Evolutionary conservation across 2,329 filamentous ascomycete species (phyloP), one percentile per base, ranked within the genome.

Genomic region (Moelleriella libera): DNA sequence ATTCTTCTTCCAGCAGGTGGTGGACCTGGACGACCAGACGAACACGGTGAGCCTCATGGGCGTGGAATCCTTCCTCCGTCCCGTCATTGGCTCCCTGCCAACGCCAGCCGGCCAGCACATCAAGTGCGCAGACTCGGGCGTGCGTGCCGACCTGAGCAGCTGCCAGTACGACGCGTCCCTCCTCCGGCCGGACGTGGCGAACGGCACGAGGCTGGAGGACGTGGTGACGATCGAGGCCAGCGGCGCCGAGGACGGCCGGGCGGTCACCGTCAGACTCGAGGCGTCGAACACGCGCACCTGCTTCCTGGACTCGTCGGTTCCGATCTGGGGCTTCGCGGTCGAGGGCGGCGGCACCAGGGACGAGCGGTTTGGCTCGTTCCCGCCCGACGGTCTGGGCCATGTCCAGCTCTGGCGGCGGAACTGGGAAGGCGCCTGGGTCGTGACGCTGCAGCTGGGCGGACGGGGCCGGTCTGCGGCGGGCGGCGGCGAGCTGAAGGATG

Each of bases 381-480:
- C 80, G 1, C 69, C 78, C 6, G 70, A 72, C 10, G 85, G 85
- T 1, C 72, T 84, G 48, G 72, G 71, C 41, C 77, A 83, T 50
- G 72, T 95, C 47, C 76, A 83, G 49, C 73, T 97, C 9, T 96
- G 89, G 83, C 84, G 85, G 53, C 75, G 92, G 34, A 78, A 82
- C 37, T 95, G 87, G 82, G 75, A 80, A 44, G 78, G 78, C 30
- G 74, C 75, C 3, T 96, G 89, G 86, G 74, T 74, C 12, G 82
- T 94, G 14, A 62, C 58, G 7, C 47, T 66, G 1, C 45, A 60
- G 8, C 43, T 63, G 8, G 54, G 54, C 12, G 54, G 55, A 2
- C 44, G 49, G 5, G 43, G 46, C 9, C 44, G 44, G 9, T 28
- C 21, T 21, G 21, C 21, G 21, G 21, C 2, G 21, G 21, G 21